Evolutionary conservation across 768 basidiomycete species (phyloP).

Genomic region (Pleurotus platypus): DNA sequence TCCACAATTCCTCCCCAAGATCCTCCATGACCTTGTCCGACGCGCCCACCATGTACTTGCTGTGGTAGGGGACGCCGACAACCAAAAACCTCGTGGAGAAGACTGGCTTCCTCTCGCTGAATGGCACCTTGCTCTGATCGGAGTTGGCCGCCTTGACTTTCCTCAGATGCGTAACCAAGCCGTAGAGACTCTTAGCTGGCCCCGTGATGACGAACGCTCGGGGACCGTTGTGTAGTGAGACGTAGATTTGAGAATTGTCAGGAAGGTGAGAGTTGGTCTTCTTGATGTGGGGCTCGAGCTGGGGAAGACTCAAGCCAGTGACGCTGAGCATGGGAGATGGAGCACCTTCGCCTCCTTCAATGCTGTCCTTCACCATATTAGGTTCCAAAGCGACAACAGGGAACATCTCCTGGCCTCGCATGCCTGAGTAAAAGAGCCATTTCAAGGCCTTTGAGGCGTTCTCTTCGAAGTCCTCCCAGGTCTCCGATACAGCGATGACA

Average conservation of each 20-base stretch:
- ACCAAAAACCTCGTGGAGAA: slow-evolving; percentile 92
- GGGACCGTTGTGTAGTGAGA: slow-evolving; percentile 93
- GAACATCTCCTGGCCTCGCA: slow-evolving; percentile 93
- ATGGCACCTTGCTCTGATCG: slow-evolving; percentile 93
- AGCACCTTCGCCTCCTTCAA: slow-evolving; percentile 90
- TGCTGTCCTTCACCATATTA: slow-evolving; percentile 76
- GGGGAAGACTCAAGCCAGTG: slow-evolving; percentile 72
- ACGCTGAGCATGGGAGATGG: slow-evolving; percentile 94
- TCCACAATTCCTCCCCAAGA: slow-evolving; percentile 81
- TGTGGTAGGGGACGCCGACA: slow-evolving; percentile 97
- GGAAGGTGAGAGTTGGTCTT: slow-evolving; percentile 88
- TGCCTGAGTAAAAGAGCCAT: slow-evolving; percentile 92
- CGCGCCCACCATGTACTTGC: slow-evolving; percentile 71
- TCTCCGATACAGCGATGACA: slow-evolving; percentile 75
- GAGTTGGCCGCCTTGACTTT: slow-evolving; percentile 86
- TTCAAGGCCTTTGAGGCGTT: slow-evolving; percentile 83
- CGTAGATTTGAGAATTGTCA: slow-evolving; percentile 68
- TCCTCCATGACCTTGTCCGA: slow-evolving; percentile 77
- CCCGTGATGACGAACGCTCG: slow-evolving; percentile 92
- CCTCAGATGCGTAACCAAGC: slow-evolving; percentile 86
- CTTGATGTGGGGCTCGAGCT: slow-evolving; percentile 76
- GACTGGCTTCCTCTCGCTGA: slow-evolving; percentile 91
- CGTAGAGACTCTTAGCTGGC: slow-evolving; percentile 87
- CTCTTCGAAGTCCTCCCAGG: slow-evolving; percentile 66
- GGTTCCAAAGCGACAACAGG: slow-evolving; percentile 90